Evolutionary conservation across 441 rosid species (phyloP), one percentile per base, ranked within the genome.

Genomic region (Erodium texanum): DNA sequence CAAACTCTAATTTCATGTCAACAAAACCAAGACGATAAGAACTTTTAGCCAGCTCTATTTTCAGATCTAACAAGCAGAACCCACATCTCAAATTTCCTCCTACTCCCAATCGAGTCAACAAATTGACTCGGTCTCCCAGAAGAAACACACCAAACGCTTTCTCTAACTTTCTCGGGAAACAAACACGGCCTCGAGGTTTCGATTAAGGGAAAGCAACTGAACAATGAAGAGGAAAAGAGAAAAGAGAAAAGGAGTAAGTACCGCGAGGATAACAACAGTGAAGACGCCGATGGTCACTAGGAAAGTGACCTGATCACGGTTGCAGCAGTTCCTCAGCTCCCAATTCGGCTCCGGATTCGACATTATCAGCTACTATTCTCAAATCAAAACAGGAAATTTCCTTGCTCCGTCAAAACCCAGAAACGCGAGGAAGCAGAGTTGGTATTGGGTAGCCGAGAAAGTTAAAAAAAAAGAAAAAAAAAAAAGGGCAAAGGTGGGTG

Each of bases 211-310:
- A 20, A 7, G 29, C 0, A 43, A 14, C 43, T 29, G 10, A 29
- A n/a, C 5, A 16, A 16, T 6, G 68, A 24, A 71, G 9, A 24
- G 1, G 45, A 7, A 10, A 7, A 10, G 7, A 8, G 6, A 6
- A 32, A 24, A 71, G 9, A 24, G 1, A 11, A 7, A 10, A 7
- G 11, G 41, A 62, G 22, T 34, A 68, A 79, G 74, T 77, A 89
- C 98, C 80, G 82, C 74, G 72, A 92, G 85, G 63, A 92, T 89
- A 69, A 82, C 94, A 65, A 92, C 79, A 67, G 89, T 89, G 88
- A 80, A 92, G 79, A 88, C 85, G 18, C 87, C 98, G 65, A 85
- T 80, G 43, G 86, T 83, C 62, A 80, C 75, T 15, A 92, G 65
- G 75, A 83, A 92, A 62, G 74, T 20, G 70, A 73, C 77, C 73